A percentile compares a stretch with the other conserved stretches of the same genome.
Conservation (phyloP, 1,284 basidiomycete genomes). For the Salmacisia buchloeana region DNA sequence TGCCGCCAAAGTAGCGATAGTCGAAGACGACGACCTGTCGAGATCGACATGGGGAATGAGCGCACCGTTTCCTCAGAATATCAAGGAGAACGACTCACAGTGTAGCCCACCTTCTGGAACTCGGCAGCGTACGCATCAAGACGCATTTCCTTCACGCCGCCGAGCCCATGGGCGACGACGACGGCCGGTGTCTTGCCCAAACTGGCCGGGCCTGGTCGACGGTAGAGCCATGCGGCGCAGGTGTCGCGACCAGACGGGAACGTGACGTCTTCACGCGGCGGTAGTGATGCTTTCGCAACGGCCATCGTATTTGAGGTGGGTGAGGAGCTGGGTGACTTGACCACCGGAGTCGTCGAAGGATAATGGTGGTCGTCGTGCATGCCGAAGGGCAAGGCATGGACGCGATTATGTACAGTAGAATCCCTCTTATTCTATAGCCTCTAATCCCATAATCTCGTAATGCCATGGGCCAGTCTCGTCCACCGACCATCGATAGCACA, state of each 20-base stretch:
- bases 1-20: constrained; percentile 31
- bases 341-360: too few species aligned
- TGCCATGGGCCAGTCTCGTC: too few species aligned
- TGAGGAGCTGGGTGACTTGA: too few species aligned
- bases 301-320: too few species aligned
- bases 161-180: constrained; percentile 34
- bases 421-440: too few species aligned
- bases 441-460: too few species aligned
- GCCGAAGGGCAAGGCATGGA: too few species aligned
- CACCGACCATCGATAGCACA: too few species aligned
- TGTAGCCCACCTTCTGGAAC: constrained; percentile 23
- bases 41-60: not conserved
- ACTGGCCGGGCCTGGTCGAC: not conserved
- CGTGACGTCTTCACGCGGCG: constrained; percentile 20
- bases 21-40: constrained; percentile 27
- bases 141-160: constrained; percentile 30
- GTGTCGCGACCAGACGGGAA: constrained; percentile 20
- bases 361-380: too few species aligned
- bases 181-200: constrained; percentile 19
- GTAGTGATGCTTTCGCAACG: too few species aligned
- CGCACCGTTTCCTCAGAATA: not conserved
- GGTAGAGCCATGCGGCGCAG: constrained; percentile 29
- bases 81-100: constrained; percentile 8
- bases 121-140: constrained; percentile 24
- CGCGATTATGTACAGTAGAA: too few species aligned